Conservation (phyloP, 331 rosid genomes). For the Saraca asoca region DNA sequence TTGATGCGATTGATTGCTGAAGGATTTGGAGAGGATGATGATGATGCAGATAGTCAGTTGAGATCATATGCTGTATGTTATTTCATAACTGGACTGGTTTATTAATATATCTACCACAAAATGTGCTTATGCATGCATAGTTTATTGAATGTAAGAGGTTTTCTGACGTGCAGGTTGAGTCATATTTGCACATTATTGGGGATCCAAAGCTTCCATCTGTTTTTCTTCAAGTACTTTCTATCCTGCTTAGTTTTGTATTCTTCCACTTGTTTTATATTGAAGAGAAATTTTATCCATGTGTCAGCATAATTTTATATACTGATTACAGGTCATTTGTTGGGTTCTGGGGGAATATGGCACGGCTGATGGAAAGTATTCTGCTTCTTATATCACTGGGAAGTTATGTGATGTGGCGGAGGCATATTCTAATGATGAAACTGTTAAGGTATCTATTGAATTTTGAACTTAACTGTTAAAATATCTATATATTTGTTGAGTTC, state of each 20-base stretch:
- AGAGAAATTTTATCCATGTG: conserved; percentile 5
- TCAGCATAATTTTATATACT: conserved; percentile 33
- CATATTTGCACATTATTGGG: conserved; percentile 71
- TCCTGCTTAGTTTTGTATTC: conserved; percentile 20
- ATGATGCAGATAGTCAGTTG: conserved; percentile 68
- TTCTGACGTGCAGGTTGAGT: conserved; percentile 65
- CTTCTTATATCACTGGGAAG: conserved; percentile 75
- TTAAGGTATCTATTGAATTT: conserved; percentile 59
- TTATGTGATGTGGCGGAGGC: conserved; percentile 89
- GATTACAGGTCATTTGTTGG: conserved; percentile 89
- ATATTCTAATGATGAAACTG: conserved; percentile 74
- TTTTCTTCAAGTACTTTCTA: conserved; percentile 71
- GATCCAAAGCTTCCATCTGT: conserved; percentile 89
- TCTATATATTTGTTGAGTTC: no score
- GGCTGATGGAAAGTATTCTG: conserved; percentile 75
- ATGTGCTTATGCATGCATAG: background rate
- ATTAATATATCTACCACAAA: background rate
- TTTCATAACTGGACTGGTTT: conserved; percentile 24
- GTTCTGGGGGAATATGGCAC: conserved; percentile 92
- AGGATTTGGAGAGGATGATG: conserved; percentile 85
- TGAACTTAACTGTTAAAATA: background rate
- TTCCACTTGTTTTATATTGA: conserved; percentile 5
- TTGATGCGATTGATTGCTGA: conserved; percentile 90
- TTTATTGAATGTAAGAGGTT: conserved; percentile 17
- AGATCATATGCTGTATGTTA: conserved; percentile 85